Conservation (phyloP, 805 yeast species). For the Cyberlindnera mrakii region DNA sequence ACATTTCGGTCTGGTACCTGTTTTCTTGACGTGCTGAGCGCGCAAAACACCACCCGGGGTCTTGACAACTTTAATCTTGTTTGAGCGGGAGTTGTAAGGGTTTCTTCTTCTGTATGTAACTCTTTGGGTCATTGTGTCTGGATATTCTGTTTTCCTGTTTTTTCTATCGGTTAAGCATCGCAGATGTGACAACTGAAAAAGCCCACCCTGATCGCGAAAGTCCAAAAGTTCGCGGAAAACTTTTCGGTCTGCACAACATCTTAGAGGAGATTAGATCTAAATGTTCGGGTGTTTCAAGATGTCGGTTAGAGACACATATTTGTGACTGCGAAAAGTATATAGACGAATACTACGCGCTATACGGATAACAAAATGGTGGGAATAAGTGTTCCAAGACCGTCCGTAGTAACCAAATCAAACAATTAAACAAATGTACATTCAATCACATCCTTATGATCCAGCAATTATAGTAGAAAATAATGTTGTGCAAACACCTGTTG, state of each 20-base stretch:
- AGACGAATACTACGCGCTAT: no score
- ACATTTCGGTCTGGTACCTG: conserved; percentile 73
- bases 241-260: no score
- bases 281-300: no score
- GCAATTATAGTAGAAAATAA: conserved; percentile 14
- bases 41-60: conserved; percentile 99
- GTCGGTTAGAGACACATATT: no score
- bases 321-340: no score
- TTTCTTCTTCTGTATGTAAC: conserved; percentile 98
- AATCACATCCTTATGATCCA: conserved; percentile 17
- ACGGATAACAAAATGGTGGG: no score
- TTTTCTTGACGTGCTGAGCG: conserved; percentile 93
- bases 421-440: conserved; percentile 24
- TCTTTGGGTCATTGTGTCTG: conserved; percentile 85
- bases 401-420: background rate
- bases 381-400: no score
- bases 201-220: no score
- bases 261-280: no score
- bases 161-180: background rate
- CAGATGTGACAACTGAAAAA: no score
- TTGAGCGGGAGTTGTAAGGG: conserved; percentile 99
- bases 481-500: conserved; percentile 13
- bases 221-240: no score
- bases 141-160: background rate
- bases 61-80: conserved; percentile 98